Evolutionary conservation across 179 eudicot genomes (phyloP).

Genomic region (Amaranthus tricolor): DNA sequence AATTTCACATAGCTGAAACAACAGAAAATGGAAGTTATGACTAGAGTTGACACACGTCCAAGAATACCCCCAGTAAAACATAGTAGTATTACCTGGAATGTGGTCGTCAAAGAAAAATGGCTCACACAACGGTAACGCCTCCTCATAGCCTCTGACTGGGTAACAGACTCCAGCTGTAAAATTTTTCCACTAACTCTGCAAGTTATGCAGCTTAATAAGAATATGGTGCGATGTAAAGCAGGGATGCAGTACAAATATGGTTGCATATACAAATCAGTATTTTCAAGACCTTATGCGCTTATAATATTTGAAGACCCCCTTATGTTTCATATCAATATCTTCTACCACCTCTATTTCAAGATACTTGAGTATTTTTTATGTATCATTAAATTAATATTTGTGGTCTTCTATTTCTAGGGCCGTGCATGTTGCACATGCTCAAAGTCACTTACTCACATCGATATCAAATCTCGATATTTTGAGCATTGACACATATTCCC

Average conservation of each 20-base stretch:
- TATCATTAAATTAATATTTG: too few relatives aligned
- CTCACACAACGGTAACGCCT: constrained; percentile 86
- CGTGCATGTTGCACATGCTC: too few relatives aligned
- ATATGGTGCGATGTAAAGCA: neutral
- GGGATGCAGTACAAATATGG: neutral
- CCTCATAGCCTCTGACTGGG: constrained; percentile 93
- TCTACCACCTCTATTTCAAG: too few relatives aligned
- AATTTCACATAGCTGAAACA: constrained; percentile 82
- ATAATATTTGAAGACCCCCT: too few relatives aligned
- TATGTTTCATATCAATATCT: too few relatives aligned
- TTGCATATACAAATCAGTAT: neutral
- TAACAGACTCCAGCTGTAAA: constrained; percentile 79
- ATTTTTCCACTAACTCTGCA: constrained; percentile 80
- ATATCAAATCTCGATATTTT: too few relatives aligned
- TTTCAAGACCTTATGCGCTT: too few relatives aligned
- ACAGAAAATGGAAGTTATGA: constrained; percentile 20
- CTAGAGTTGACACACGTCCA: neutral
- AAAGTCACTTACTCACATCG: too few relatives aligned
- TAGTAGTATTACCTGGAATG: constrained; percentile 64
- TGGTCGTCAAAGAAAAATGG: constrained; percentile 87
- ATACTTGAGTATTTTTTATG: too few relatives aligned
- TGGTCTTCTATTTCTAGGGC: too few relatives aligned
- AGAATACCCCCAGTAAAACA: neutral
- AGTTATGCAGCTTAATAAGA: constrained; percentile 25
- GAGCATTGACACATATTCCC: too few relatives aligned